Evolutionary conservation across 371 early-diverging fungal genomes (phyloP).

Genomic region (Rhizomucor pusillus): DNA sequence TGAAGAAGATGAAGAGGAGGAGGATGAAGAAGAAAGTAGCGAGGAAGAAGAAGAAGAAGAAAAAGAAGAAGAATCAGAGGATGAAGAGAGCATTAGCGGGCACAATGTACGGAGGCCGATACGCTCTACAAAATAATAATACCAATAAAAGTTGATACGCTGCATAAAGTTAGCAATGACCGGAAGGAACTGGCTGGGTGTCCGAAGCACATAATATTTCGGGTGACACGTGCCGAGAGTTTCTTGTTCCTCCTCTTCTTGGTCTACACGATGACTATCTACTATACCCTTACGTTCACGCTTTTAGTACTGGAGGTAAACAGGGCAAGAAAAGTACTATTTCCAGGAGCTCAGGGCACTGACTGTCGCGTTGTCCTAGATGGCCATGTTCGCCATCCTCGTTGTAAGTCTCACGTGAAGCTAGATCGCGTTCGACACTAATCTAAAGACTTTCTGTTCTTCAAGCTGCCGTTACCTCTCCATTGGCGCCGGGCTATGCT

Average conservation of each 20-base stretch:
- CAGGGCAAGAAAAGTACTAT: background rate
- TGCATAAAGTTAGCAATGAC: too few species aligned
- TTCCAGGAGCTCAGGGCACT: background rate
- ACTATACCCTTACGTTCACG: slow-evolving; percentile 38
- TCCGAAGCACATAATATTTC: too few species aligned
- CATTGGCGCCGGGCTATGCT: slow-evolving; percentile 57
- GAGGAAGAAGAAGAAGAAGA: slow-evolving; percentile 9
- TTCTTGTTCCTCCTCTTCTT: background rate
- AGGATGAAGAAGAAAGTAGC: slow-evolving; percentile 17
- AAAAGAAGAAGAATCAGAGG: slow-evolving; percentile 6
- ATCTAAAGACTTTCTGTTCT: background rate
- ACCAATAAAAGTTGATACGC: too few species aligned
- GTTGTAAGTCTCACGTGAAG: slow-evolving; percentile 24
- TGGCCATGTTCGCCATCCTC: slow-evolving; percentile 51
- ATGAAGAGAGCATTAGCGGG: background rate
- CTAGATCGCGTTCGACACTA: background rate
- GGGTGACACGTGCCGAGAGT: too few species aligned
- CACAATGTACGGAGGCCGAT: background rate
- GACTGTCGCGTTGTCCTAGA: slow-evolving; percentile 19
- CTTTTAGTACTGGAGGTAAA: slow-evolving; percentile 48
- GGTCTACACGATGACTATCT: slow-evolving; percentile 46
- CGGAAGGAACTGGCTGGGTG: too few species aligned
- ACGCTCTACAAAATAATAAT: too few species aligned
- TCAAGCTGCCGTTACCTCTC: slow-evolving; percentile 56
- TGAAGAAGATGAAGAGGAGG: slow-evolving; percentile 27